These are phyloP conservation scores for Pseudevernia furfuracea DNA, from an alignment of 495 filamentous ascomycete genomes.

Conservation along the genomic window DNA sequence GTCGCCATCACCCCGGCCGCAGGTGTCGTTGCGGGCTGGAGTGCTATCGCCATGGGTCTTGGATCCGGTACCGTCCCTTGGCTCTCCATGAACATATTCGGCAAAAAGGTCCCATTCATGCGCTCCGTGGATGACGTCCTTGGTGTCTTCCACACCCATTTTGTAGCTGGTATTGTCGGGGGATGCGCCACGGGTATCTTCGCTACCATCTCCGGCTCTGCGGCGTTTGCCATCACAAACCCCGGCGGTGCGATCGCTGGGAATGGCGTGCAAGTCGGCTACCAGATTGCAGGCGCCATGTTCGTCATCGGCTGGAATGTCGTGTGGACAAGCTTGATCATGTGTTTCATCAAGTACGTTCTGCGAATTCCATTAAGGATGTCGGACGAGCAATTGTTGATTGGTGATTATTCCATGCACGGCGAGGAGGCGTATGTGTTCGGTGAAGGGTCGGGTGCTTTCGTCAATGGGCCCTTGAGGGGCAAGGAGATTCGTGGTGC, in stretches of 20 bases:
- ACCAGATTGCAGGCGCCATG: conserved; percentile 47
- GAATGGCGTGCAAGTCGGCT: conserved; percentile 46
- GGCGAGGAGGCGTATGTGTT: conserved; percentile 45
- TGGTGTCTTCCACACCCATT: conserved; percentile 48
- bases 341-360: conserved; percentile 50
- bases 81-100: conserved; percentile 47
- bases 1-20: conserved; percentile 51
- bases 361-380: conserved; percentile 43
- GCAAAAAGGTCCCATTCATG: conserved; percentile 37
- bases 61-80: conserved; percentile 46
- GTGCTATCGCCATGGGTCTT: conserved; percentile 44
- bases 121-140: conserved; percentile 45
- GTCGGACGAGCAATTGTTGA: conserved; percentile 39
- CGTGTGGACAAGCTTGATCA: conserved; percentile 46
- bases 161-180: conserved; percentile 43
- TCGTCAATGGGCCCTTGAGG: conserved; percentile 4
- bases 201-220: conserved; percentile 43
- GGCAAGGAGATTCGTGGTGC: conserved; percentile 9
- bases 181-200: conserved; percentile 49
- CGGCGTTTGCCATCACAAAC: conserved; percentile 43
- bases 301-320: conserved; percentile 51
- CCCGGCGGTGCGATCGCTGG: conserved; percentile 46
- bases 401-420: conserved; percentile 47
- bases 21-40: conserved; percentile 50
- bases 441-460: conserved; percentile 9